These are phyloP conservation scores for Benincasa hispida DNA, from an alignment of 306 rosid species.

Conservation along the genomic window DNA sequence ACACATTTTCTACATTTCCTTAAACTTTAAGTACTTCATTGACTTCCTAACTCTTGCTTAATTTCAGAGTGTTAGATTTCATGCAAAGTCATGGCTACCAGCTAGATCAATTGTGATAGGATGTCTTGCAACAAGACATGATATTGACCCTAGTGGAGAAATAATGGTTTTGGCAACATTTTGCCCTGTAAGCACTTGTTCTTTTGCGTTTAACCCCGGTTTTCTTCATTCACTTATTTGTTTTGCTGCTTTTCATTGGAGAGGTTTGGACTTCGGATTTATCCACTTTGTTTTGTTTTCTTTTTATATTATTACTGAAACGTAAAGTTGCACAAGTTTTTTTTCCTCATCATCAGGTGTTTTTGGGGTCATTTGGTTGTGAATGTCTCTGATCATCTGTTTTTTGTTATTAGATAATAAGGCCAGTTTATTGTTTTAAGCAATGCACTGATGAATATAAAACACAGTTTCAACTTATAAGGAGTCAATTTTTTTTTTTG, in stretches of 20 bases:
- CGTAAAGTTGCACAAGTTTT: no score
- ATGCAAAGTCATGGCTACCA: conserved; percentile 89
- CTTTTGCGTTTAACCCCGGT: background rate
- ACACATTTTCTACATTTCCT: background rate
- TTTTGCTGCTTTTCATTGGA: background rate
- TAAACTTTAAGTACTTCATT: background rate
- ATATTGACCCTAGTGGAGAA: conserved; percentile 80
- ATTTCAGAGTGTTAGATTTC: conserved; percentile 61
- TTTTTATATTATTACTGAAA: background rate
- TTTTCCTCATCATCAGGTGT: no score
- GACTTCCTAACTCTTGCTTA: background rate
- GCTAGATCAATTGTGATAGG: conserved; percentile 85
- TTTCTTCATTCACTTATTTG: background rate
- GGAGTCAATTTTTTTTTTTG: no score
- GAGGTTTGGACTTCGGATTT: background rate
- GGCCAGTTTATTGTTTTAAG: no score
- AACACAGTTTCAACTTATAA: no score
- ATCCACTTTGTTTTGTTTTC: background rate
- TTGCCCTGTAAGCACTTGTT: conserved; percentile 68
- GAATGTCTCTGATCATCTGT: no score
- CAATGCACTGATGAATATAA: no score
- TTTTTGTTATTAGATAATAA: no score
- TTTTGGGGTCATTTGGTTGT: no score
- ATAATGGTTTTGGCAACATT: conserved; percentile 61
- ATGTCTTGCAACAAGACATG: conserved; percentile 53